phyloP scores from a whole-genome alignment of 192 early-diverging fungal species.

The Coemansia sp. region DNA sequence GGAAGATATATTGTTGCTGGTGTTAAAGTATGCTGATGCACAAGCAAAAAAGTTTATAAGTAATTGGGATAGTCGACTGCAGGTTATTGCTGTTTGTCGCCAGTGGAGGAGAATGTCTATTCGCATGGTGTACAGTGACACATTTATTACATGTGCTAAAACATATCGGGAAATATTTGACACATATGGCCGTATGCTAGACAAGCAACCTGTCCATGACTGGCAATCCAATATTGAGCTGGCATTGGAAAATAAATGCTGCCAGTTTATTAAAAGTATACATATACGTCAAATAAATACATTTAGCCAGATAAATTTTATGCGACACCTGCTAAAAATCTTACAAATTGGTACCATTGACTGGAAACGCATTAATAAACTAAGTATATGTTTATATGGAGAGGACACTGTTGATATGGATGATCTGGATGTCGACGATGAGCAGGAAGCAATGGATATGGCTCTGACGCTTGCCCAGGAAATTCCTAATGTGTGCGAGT shows the following conservation, averaged over 20 bases:
- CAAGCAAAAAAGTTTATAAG: background rate
- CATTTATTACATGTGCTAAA: background rate
- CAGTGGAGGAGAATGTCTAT: background rate
- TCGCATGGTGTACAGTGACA: background rate
- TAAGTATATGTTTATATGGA: background rate
- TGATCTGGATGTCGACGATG: background rate
- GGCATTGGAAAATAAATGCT: background rate
- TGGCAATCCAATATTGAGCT: background rate
- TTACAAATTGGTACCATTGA: background rate
- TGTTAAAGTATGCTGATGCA: background rate
- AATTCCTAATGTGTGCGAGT: background rate
- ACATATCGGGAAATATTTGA: background rate
- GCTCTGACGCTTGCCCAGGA: background rate
- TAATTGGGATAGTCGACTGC: background rate
- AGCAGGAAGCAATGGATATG: background rate
- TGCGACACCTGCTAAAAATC: background rate
- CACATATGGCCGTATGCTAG: background rate
- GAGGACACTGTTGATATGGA: background rate
- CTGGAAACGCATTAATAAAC: background rate
- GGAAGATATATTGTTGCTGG: background rate
- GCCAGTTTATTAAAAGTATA: background rate
- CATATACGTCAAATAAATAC: background rate
- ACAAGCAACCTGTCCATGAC: background rate
- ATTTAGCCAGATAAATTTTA: background rate
- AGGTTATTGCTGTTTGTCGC: background rate